Evolutionary conservation across 2,329 filamentous ascomycete species (phyloP).

Genomic region (Phaeosphaeriaceae sp.): DNA sequence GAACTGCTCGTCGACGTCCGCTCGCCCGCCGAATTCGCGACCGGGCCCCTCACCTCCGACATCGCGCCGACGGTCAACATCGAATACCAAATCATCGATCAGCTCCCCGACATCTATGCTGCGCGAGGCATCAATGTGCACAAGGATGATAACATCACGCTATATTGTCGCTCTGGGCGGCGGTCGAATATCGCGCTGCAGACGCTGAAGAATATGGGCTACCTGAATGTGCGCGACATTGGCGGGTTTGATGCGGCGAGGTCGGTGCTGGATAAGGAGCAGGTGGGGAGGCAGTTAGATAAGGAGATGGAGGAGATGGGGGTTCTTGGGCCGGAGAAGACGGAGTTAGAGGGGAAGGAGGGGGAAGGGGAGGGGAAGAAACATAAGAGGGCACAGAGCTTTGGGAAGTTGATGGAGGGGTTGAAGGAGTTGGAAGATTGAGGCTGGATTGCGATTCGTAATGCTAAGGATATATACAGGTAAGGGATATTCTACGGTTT

Average conservation of each 20-base stretch:
- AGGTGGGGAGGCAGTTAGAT: constrained; percentile 20
- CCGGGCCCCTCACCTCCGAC: constrained; percentile 36
- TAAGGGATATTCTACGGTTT: not conserved
- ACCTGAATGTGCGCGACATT: constrained; percentile 41
- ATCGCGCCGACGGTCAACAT: constrained; percentile 44
- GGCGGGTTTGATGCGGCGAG: constrained; percentile 45
- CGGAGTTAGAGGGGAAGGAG: constrained; percentile 17
- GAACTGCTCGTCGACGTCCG: constrained; percentile 46
- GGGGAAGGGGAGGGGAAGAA: constrained; percentile 13
- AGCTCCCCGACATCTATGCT: constrained; percentile 31
- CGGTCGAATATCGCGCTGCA: constrained; percentile 42
- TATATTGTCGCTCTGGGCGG: constrained; percentile 48
- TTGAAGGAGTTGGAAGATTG: constrained; percentile 34
- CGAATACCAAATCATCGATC: constrained; percentile 44
- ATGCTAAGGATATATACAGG: not conserved
- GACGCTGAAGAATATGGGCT: constrained; percentile 39
- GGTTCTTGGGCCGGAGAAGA: constrained; percentile 10
- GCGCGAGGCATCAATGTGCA: constrained; percentile 20
- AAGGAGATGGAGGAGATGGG: constrained; percentile 5
- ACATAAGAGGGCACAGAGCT: constrained; percentile 26
- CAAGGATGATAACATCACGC: constrained; percentile 41
- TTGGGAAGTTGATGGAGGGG: constrained; percentile 35
- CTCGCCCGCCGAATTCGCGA: constrained; percentile 43
- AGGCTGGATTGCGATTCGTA: constrained; percentile 1
- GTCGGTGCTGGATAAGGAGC: constrained; percentile 36